Evolutionary conservation across 2,329 filamentous ascomycete genomes (phyloP).

Genomic region (Curvularia verruculosa): DNA sequence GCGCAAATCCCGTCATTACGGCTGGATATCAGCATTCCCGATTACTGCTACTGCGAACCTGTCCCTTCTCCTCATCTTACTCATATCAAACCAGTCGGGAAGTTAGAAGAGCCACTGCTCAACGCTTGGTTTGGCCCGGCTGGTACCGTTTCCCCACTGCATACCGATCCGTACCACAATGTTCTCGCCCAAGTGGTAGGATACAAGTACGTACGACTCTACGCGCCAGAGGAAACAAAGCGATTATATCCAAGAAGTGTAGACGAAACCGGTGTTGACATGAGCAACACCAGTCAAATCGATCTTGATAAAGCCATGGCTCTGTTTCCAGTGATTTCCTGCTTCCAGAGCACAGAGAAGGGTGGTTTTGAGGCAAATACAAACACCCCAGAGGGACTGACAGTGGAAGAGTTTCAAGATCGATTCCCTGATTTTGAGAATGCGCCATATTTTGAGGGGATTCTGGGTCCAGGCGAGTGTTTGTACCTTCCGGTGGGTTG

Average conservation of each 20-base stretch:
- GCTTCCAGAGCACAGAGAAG: constrained; percentile 16
- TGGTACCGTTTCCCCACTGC: constrained; percentile 87
- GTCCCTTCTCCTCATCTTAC: constrained; percentile 26
- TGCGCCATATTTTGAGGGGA: constrained; percentile 73
- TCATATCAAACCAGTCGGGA: constrained; percentile 22
- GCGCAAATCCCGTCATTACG: constrained; percentile 78
- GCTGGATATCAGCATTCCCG: constrained; percentile 78
- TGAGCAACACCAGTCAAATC: constrained; percentile 85
- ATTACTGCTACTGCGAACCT: constrained; percentile 79
- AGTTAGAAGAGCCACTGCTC: constrained; percentile 65
- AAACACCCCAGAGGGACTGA: background rate
- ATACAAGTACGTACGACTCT: constrained; percentile 88
- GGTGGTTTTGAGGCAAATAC: constrained; percentile 49
- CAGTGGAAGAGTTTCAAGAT: constrained; percentile 29
- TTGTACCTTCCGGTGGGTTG: constrained; percentile 91
- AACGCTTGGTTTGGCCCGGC: constrained; percentile 94
- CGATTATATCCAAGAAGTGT: constrained; percentile 66
- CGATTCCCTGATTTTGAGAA: constrained; percentile 62
- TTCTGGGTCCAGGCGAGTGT: constrained; percentile 81
- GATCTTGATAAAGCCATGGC: constrained; percentile 73
- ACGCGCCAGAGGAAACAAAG: constrained; percentile 68
- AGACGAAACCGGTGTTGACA: constrained; percentile 75
- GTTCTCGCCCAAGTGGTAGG: constrained; percentile 89
- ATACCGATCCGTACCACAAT: constrained; percentile 94
- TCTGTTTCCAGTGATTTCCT: constrained; percentile 48